phyloP scores from a whole-genome alignment of 345 rosid species.

The Aquilaria yunnanensis region DNA sequence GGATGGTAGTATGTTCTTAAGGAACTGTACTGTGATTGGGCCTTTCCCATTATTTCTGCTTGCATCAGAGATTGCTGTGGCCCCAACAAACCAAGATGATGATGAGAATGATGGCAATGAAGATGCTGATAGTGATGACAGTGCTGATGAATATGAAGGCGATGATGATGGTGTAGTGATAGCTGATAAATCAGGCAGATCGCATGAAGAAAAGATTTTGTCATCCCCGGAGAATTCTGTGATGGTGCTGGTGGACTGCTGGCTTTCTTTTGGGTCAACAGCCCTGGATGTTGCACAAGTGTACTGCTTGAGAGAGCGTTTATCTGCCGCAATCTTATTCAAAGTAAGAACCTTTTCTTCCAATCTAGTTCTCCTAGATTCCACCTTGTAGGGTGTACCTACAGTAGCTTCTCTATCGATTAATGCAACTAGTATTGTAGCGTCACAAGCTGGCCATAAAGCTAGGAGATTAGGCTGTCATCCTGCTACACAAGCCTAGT shows the following conservation, averaged over 20 bases:
- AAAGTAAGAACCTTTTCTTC: constrained; percentile 34
- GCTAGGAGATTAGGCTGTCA: too few relatives aligned
- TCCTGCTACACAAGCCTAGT: too few relatives aligned
- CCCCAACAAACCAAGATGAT: constrained; percentile 32
- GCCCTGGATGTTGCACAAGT: constrained; percentile 88
- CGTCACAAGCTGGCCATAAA: too few relatives aligned
- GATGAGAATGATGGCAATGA: constrained; percentile 30
- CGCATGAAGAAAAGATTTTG: constrained; percentile 41
- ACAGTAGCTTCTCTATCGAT: too few relatives aligned
- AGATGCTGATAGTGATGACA: constrained; percentile 34
- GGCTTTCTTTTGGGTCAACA: constrained; percentile 68
- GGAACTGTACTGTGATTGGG: constrained; percentile 64
- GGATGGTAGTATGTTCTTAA: constrained; percentile 66
- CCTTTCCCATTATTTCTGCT: constrained; percentile 69
- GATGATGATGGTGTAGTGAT: constrained; percentile 43
- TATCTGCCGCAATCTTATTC: constrained; percentile 64
- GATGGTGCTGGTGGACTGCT: constrained; percentile 59
- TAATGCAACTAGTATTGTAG: not conserved
- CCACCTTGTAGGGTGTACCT: too few relatives aligned
- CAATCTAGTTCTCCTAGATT: too few relatives aligned
- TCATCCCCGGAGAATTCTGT: constrained; percentile 75
- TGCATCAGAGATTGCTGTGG: constrained; percentile 78
- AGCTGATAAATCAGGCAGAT: constrained; percentile 22
- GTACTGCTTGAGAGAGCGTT: constrained; percentile 79
- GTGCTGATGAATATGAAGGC: constrained; percentile 31